These are phyloP conservation scores for Dactylorhiza incarnata DNA, from an alignment of 106 monocot genomes.

Conservation along the genomic window DNA sequence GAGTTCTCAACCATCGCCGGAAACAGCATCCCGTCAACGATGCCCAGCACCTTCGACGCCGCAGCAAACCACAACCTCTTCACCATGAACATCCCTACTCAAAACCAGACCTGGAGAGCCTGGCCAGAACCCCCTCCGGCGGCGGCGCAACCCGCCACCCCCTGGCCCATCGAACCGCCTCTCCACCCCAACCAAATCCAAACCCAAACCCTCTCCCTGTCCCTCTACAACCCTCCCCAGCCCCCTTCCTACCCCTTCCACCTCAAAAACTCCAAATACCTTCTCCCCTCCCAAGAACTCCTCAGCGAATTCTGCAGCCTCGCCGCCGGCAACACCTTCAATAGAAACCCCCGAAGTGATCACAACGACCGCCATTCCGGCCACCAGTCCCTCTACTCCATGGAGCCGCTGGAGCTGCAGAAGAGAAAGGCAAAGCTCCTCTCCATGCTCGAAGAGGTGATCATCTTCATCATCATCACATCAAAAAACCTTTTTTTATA, in stretches of 20 bases:
- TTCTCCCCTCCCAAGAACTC: conserved; percentile 43
- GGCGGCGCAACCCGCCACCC: background rate
- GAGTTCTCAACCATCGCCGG: conserved; percentile 18
- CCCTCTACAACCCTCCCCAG: conserved; percentile 12
- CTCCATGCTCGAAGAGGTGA: conserved; percentile 67
- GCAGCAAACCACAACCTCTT: conserved; percentile 8
- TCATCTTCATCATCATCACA: background rate
- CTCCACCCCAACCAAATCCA: background rate
- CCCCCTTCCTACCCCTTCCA: conserved; percentile 6
- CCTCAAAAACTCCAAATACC: conserved; percentile 37
- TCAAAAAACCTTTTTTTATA: too few species aligned
- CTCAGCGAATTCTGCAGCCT: conserved; percentile 51
- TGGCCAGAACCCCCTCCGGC: background rate
- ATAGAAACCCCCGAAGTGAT: background rate
- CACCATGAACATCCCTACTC: conserved; percentile 1
- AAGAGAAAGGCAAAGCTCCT: conserved; percentile 48
- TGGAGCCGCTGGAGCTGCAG: conserved; percentile 52
- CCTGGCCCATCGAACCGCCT: background rate
- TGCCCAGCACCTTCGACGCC: conserved; percentile 15
- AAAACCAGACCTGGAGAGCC: conserved; percentile 13
- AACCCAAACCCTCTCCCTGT: conserved; percentile 20
- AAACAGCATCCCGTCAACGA: conserved; percentile 4
- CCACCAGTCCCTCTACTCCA: conserved; percentile 22
- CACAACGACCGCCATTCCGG: background rate
- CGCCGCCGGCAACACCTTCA: conserved; percentile 6